phyloP scores from a whole-genome alignment of 1,284 basidiomycete genomes.

The Tilletiopsis washingtonensis region DNA sequence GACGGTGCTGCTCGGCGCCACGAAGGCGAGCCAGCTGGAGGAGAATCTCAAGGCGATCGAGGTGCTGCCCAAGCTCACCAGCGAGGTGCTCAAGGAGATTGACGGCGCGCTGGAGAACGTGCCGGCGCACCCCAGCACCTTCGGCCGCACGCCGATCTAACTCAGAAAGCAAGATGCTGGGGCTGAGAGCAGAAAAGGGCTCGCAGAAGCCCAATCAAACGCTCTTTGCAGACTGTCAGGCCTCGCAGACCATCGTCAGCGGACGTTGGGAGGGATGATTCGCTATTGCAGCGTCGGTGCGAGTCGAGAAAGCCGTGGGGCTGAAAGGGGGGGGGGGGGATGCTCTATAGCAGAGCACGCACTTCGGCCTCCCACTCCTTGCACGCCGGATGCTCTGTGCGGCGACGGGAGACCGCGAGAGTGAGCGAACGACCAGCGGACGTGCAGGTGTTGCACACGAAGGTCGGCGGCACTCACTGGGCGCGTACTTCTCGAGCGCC shows the following conservation, averaged over 20 bases:
- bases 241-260: too few species aligned
- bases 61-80: slow-evolving; percentile 26
- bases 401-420: not conserved
- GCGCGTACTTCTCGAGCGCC: not conserved
- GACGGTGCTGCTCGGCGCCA: slow-evolving; percentile 53
- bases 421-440: not conserved
- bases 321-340: too few species aligned
- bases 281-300: too few species aligned
- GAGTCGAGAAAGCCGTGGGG: too few species aligned
- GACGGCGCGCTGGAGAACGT: slow-evolving; percentile 29
- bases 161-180: too few species aligned
- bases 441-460: not conserved
- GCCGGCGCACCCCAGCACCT: too few species aligned
- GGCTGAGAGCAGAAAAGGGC: too few species aligned
- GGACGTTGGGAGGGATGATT: too few species aligned
- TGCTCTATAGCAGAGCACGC: too few species aligned
- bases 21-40: slow-evolving; percentile 56
- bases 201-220: too few species aligned
- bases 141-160: too few species aligned
- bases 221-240: too few species aligned
- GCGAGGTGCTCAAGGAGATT: slow-evolving; percentile 28
- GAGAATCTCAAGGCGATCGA: slow-evolving; percentile 61
- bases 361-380: not conserved
- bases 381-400: not conserved
- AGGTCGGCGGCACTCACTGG: not conserved